Evolutionary conservation across 768 basidiomycete species (phyloP).

Genomic region (Chalciporus piperatus): DNA sequence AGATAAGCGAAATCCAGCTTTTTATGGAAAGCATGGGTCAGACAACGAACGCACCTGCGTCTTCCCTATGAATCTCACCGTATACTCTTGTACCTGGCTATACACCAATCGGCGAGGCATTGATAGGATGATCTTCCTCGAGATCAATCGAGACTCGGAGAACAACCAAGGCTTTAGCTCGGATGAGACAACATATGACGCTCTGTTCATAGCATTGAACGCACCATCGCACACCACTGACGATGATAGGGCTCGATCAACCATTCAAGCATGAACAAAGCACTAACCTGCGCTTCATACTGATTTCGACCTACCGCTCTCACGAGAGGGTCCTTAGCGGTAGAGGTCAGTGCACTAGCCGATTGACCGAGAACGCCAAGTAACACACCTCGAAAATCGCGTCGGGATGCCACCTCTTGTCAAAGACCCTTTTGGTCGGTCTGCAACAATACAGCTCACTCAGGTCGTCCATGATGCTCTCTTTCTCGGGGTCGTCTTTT

Average conservation of each 20-base stretch:
- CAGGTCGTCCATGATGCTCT: slow-evolving; percentile 53
- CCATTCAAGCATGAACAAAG: not conserved
- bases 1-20: not conserved
- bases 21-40: not conserved
- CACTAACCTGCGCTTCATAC: slow-evolving; percentile 50
- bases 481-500: slow-evolving; percentile 36
- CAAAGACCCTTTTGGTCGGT: slow-evolving; percentile 52
- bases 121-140: slow-evolving; percentile 57
- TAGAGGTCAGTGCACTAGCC: not conserved
- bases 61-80: slow-evolving; percentile 44
- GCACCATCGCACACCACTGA: slow-evolving; percentile 54
- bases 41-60: slow-evolving; percentile 44
- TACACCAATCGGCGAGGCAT: slow-evolving; percentile 60
- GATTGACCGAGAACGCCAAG: not conserved
- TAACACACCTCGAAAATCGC: slow-evolving; percentile 51
- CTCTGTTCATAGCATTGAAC: slow-evolving; percentile 7
- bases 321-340: slow-evolving; percentile 45
- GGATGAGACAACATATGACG: not conserved
- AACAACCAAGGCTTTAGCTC: slow-evolving; percentile 50
- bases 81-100: slow-evolving; percentile 61
- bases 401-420: slow-evolving; percentile 51
- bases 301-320: slow-evolving; percentile 49
- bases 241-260: not conserved
- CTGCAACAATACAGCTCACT: slow-evolving; percentile 55
- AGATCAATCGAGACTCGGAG: slow-evolving; percentile 47